These are phyloP conservation scores for Boletus sp. DNA, from an alignment of 768 basidiomycete species.

Conservation along the genomic window DNA sequence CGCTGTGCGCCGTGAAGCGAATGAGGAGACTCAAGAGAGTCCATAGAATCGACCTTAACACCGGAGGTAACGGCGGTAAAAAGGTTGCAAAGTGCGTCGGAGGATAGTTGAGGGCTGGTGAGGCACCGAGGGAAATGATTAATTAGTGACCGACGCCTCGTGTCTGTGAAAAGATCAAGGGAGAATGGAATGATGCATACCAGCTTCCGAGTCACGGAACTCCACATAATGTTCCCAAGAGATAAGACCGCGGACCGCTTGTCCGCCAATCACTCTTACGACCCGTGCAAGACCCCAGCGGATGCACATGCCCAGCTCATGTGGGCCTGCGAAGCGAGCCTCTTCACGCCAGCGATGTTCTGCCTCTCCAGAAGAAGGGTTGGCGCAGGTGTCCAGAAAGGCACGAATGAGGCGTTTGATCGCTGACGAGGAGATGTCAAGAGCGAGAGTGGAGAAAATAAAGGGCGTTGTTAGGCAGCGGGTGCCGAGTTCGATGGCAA, in stretches of 20 bases:
- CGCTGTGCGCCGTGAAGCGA: slow-evolving; percentile 78
- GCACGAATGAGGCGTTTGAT: slow-evolving; percentile 75
- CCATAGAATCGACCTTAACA: slow-evolving; percentile 57
- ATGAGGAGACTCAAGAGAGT: slow-evolving; percentile 79
- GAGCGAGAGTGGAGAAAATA: slow-evolving; percentile 84
- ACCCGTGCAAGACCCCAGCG: slow-evolving; percentile 89
- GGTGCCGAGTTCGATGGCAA: slow-evolving; percentile 65
- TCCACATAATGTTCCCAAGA: slow-evolving; percentile 80
- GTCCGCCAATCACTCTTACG: slow-evolving; percentile 62
- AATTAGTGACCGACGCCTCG: slow-evolving; percentile 20
- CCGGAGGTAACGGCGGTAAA: slow-evolving; percentile 49
- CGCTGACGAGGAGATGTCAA: slow-evolving; percentile 75
- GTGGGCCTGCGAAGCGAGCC: slow-evolving; percentile 76
- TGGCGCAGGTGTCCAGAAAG: slow-evolving; percentile 65
- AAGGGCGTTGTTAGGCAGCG: slow-evolving; percentile 85
- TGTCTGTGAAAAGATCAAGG: slow-evolving; percentile 21
- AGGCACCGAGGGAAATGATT: slow-evolving; percentile 17
- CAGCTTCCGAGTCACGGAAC: slow-evolving; percentile 80
- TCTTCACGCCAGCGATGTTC: slow-evolving; percentile 73
- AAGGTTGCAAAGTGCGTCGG: slow-evolving; percentile 70
- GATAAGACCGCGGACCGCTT: slow-evolving; percentile 78
- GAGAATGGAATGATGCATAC: slow-evolving; percentile 44
- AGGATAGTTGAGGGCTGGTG: slow-evolving; percentile 58
- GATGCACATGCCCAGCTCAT: slow-evolving; percentile 88
- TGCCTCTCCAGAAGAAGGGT: slow-evolving; percentile 35